Conservation (phyloP, 2,329 filamentous ascomycete species). For the Canariomyces notabilis region DNA sequence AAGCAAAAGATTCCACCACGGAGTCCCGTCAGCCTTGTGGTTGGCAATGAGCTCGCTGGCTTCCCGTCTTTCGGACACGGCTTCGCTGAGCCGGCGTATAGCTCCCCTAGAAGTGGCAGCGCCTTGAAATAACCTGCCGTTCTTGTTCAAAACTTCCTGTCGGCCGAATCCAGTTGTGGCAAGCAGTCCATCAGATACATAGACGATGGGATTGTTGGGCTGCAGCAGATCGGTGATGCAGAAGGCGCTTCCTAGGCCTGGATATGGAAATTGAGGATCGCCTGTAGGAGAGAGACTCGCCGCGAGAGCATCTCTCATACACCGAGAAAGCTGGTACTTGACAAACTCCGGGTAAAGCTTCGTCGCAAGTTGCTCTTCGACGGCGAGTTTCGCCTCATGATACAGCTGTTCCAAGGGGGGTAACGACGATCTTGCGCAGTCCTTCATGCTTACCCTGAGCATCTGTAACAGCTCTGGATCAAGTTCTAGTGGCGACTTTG, state of each 20-base stretch:
- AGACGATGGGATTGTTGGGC: conserved; percentile 47
- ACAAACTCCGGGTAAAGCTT: conserved; percentile 48
- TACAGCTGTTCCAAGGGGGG: conserved; percentile 42
- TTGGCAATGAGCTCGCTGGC: conserved; percentile 44
- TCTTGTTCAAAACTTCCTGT: conserved; percentile 42
- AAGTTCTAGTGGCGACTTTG: conserved; percentile 38
- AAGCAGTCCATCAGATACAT: conserved; percentile 46
- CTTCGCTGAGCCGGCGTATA: conserved; percentile 34
- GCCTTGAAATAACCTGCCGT: conserved; percentile 46
- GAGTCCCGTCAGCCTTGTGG: conserved; percentile 43
- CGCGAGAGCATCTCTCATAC: conserved; percentile 41
- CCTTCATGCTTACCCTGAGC: conserved; percentile 43
- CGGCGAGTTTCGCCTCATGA: conserved; percentile 34
- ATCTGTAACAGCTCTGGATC: conserved; percentile 36
- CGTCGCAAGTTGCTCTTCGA: conserved; percentile 37
- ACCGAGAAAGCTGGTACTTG: conserved; percentile 43
- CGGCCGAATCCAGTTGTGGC: conserved; percentile 43
- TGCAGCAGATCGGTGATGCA: conserved; percentile 49
- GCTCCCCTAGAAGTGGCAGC: conserved; percentile 36
- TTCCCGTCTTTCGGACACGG: conserved; percentile 36
- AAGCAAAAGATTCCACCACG: conserved; percentile 54
- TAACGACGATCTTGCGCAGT: conserved; percentile 39
- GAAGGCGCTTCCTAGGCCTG: conserved; percentile 55
- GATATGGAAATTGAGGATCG: conserved; percentile 36
- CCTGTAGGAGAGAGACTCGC: conserved; percentile 24